A percentile compares a stretch with the other conserved stretches of the same genome.
phyloP scores from a whole-genome alignment of 1,284 basidiomycete species.

The Porodaedalea pini region DNA sequence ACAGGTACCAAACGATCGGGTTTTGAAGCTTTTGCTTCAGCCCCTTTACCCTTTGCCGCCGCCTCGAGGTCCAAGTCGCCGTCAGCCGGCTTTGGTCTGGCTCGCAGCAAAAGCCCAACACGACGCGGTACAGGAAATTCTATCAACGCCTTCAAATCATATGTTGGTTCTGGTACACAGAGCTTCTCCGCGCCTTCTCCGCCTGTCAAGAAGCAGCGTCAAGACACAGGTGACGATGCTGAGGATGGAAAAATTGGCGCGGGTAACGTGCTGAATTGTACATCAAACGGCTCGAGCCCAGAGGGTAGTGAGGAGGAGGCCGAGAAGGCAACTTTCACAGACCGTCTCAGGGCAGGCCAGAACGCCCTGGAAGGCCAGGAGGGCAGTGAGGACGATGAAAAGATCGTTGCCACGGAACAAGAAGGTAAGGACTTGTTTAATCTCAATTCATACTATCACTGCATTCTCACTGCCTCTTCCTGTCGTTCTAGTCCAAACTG shows the following conservation, averaged over 20 bases:
- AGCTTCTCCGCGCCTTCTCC: conserved; percentile 38
- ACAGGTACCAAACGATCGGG: conserved; percentile 49
- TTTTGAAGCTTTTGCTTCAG: conserved; percentile 61
- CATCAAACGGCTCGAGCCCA: conserved; percentile 11
- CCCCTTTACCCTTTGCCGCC: conserved; percentile 57
- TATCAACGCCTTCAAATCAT: conserved; percentile 58
- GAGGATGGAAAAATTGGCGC: conserved; percentile 8
- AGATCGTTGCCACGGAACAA: conserved; percentile 54
- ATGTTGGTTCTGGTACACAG: conserved; percentile 47
- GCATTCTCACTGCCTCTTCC: background rate
- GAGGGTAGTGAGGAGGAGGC: conserved; percentile 30
- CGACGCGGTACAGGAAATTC: conserved; percentile 35
- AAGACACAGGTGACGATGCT: conserved; percentile 19
- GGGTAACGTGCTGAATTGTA: background rate
- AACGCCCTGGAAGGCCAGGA: conserved; percentile 35
- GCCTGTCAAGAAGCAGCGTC: conserved; percentile 22
- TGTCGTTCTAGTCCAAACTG: conserved; percentile 65
- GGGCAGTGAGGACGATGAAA: conserved; percentile 50
- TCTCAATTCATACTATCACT: background rate
- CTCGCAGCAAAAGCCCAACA: conserved; percentile 49
- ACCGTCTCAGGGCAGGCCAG: conserved; percentile 52
- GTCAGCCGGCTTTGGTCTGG: conserved; percentile 24
- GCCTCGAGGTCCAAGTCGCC: conserved; percentile 50
- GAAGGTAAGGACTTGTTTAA: conserved; percentile 48
- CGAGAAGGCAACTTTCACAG: conserved; percentile 49